Percentiles rank a stretch among this genome's conserved stretches.
phyloP scores from a whole-genome alignment of 768 basidiomycete genomes.

The Tremella fuciformis region DNA sequence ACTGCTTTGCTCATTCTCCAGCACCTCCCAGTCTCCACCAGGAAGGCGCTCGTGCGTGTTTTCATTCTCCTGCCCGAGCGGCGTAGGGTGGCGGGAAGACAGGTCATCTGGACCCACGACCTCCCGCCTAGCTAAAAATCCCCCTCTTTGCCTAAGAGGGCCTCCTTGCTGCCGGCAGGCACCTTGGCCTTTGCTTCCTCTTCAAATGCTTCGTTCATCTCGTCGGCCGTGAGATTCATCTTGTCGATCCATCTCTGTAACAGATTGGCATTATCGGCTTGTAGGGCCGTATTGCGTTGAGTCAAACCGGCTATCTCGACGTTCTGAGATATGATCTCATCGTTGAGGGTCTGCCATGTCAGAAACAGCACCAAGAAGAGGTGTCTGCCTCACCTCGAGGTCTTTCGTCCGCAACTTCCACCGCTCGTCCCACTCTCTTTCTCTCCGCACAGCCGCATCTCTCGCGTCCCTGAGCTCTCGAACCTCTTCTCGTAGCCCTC shows the following conservation, averaged over 20 bases:
- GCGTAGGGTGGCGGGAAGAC: constrained; percentile 21
- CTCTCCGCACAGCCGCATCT: constrained; percentile 65
- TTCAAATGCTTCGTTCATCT: constrained; percentile 78
- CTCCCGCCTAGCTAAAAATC: constrained; percentile 46
- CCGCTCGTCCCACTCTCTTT: constrained; percentile 66
- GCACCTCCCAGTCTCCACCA: constrained; percentile 28
- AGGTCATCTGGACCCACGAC: constrained; percentile 2
- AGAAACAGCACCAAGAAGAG: constrained; percentile 5
- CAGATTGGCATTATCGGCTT: constrained; percentile 89
- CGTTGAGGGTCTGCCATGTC: constrained; percentile 71
- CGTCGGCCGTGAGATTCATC: constrained; percentile 86
- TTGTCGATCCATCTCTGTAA: constrained; percentile 95
- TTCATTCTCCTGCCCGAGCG: not conserved
- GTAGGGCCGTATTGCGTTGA: constrained; percentile 78
- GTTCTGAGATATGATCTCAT: constrained; percentile 88
- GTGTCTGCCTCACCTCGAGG: constrained; percentile 63
- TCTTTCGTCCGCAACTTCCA: constrained; percentile 74
- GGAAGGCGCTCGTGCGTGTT: not conserved
- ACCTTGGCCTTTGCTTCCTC: constrained; percentile 28
- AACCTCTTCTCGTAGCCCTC: constrained; percentile 75
- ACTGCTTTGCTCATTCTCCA: constrained; percentile 11
- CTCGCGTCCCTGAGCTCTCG: constrained; percentile 75
- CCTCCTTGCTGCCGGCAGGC: constrained; percentile 10
- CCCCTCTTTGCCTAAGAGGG: constrained; percentile 15
- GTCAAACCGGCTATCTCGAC: constrained; percentile 87